Evolutionary conservation across 345 rosid genomes (phyloP), one percentile per base, ranked within the genome.

Genomic region (Populus tremula): DNA sequence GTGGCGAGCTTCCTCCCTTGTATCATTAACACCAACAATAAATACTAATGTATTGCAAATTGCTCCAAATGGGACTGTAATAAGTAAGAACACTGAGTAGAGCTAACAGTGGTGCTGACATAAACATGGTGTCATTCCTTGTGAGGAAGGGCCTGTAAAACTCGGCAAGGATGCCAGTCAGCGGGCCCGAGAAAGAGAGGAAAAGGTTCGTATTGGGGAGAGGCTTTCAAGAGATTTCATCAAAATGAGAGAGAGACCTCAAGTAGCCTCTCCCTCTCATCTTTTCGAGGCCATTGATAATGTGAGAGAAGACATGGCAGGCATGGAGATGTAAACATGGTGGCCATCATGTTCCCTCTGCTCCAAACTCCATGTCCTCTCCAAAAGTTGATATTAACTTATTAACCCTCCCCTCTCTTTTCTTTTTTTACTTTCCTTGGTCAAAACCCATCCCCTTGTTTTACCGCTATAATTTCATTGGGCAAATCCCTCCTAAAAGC

Each of bases 341-440:
- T 87, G 82, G 89, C 86, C 91, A 91, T 91, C 89, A 90, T 91
- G 97, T 87, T 83, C 88, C 93, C 90, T 88, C 91, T 83, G 76
- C 83, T 83, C 80, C 88, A 72, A 87, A 88, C 92, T 84, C 87
- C 82, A 41, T 86, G 83, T 75, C 81, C 76, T 85, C 84, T 82
- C 71, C 84, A 59, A 78, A 87, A 87, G 85, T 73, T 76, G 33
- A 33, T 36, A 73, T 72, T 69, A 35, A 45, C 70, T 29, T 56
- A 67, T 66, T 70, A 70, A 56, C 38, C 56, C 35, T 0, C 35
- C 36, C 36, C 0, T 13, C 33, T 23, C 1, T 23, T 61, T 8
- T 20, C 23, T 61, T 23, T 53, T 78, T 56, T 33, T 21, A 18
- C 76, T 43, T 47, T 73, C 74, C 61, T 64, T 31, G 70, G 27